Evolutionary conservation across 331 rosid genomes (phyloP), one percentile per base, ranked within the genome.

Genomic region (Erythrophleum ivorense): DNA sequence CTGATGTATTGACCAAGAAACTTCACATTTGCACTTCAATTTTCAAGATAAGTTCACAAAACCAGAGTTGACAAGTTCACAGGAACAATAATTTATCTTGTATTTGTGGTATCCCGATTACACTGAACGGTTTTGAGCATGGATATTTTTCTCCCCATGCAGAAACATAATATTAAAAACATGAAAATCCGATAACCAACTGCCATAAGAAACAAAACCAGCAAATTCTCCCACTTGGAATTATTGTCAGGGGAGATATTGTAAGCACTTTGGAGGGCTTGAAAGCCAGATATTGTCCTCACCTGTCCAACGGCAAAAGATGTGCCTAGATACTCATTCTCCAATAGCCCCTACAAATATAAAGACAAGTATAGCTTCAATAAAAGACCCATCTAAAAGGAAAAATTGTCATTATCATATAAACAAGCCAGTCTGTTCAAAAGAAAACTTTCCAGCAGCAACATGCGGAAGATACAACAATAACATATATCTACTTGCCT

Each of bases 221-320:
- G 86, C 81, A 96, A 78, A 86, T 96, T 92, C 83, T 76, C 82
- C 99, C 99, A 96, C 89, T 96, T 96, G 69, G 99, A 86, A 83
- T 84, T 85, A 21, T 9, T 72, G 86, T 90, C 89, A 0, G 88
- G 58, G 77, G 99, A 96, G 83, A 90, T 92, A 65, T 87, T 89
- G 55, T 96, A 96, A 67, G 84, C 94, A 69, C 84, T 91, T 43
- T 88, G 94, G 46, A 96, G 90, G 18, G 99, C 97, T 81, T 94
- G 99, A 78, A 85, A 84, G 78, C 99, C 99, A 9, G 98, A 84
- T 87, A 96, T 94, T 71, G 90, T 92, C 86, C 99, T 90, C 58
- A 96, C 99, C 83, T 93, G 91, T 83, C 99, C 99, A 60, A 96
- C 98, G 2, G 98, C 91, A 78, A 92, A 94, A 21, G 97, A 85